Evolutionary conservation across 2,329 filamentous ascomycete genomes (phyloP), one percentile per base, ranked within the genome.

Genomic region (Blastomyces gilchristii): DNA sequence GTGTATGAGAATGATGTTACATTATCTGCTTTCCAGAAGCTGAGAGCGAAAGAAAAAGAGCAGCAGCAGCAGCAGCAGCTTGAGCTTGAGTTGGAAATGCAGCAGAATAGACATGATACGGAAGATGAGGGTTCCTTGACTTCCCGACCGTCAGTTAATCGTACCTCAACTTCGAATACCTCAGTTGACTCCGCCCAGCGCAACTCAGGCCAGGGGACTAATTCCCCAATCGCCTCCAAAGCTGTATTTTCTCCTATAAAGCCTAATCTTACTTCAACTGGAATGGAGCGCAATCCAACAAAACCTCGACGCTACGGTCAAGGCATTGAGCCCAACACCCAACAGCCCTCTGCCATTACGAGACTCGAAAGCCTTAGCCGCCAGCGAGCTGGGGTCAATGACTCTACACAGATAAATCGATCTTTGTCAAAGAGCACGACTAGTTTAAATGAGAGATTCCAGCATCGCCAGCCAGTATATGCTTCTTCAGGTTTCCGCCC

Each of bases 1-100:
- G 75, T 96, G 1, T 97, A 97, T 71, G 91, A 95, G 34, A 87
- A 94, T 68, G 94, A 99, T 74, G 84, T 97, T 22, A 84, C 87
- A 34, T 78, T 88, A 73, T 96, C 92, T 1, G 83, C 89, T 9
- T 97, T 96, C 70, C 90, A 93, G 70, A 88, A 84, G 70, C 85
- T 90, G 77, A 83, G 87, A 63, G 70, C 76, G 53, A 74, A 74
- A 63, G 79, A 80, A 61, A 85, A 79, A 70, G 80, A 82, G 65
- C 80, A 78, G 31, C 31, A 31, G 31, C 31, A 31, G 31, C 31
- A 31, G 31, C 31, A 31, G 31, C 77, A 76, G 61, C 73, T 75
- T 1, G 69, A 74, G 6, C 78, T 79, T 5, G 77, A 80, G 12
- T 71, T 78, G 2, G 70, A 74, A 11, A 72, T 77, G 37, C 72